These are phyloP conservation scores for Lentinula aciculospora DNA, from an alignment of 768 basidiomycete genomes.

Conservation along the genomic window DNA sequence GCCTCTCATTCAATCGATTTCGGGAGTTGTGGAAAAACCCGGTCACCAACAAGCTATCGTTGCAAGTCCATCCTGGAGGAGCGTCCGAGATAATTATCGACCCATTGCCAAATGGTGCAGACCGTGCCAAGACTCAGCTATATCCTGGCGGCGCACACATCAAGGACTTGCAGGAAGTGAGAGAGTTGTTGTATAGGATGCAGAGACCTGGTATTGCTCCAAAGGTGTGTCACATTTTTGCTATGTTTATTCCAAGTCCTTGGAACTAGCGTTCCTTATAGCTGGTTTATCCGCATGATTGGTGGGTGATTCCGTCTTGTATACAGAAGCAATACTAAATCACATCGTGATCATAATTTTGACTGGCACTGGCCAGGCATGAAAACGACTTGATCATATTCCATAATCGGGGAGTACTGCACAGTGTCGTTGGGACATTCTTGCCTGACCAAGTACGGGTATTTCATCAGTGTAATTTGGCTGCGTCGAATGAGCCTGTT, in stretches of 20 bases:
- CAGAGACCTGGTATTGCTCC: constrained; percentile 89
- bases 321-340: background rate
- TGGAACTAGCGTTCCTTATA: constrained; percentile 11
- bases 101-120: too few relatives aligned
- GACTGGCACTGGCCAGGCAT: too few relatives aligned
- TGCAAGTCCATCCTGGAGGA: too few relatives aligned
- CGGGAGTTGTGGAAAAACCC: too few relatives aligned
- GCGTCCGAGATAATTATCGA: too few relatives aligned
- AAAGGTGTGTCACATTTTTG: constrained; percentile 32
- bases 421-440: constrained; percentile 55
- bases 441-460: constrained; percentile 38
- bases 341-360: too few relatives aligned
- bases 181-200: constrained; percentile 71
- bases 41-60: too few relatives aligned
- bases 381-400: constrained; percentile 53
- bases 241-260: constrained; percentile 26
- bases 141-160: too few relatives aligned
- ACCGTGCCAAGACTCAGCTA: too few relatives aligned
- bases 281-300: constrained; percentile 54
- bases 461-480: constrained; percentile 57
- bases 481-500: constrained; percentile 40
- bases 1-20: too few relatives aligned
- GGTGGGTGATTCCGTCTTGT: constrained; percentile 22
- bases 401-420: constrained; percentile 59
- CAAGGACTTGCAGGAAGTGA: too few relatives aligned